phyloP scores from a whole-genome alignment of 306 rosid species.

The Clitoria ternatea region DNA sequence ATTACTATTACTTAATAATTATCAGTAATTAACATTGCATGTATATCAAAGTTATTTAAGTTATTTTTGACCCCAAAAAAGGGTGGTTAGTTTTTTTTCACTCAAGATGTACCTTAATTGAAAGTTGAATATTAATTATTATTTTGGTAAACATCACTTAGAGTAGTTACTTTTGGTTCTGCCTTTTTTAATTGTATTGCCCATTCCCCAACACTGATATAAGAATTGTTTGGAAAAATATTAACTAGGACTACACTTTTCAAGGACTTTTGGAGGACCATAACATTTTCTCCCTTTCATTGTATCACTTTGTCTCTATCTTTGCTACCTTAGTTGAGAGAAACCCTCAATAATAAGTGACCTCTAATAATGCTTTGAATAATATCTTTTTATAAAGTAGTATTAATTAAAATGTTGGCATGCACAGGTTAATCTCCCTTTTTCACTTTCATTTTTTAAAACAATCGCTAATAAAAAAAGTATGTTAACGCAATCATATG shows the following conservation, averaged over 20 bases:
- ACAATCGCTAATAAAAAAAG: neutral
- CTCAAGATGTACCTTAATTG: too few species aligned
- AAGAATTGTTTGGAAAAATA: neutral
- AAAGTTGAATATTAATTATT: too few species aligned
- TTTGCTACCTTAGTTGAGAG: slow-evolving; percentile 1
- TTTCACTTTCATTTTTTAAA: slow-evolving; percentile 1
- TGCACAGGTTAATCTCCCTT: slow-evolving; percentile 23
- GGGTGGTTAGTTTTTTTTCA: too few species aligned
- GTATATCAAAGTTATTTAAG: neutral
- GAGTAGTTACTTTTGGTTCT: too few species aligned
- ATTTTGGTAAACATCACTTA: too few species aligned
- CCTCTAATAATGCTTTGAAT: neutral
- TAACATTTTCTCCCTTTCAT: neutral
- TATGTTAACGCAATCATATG: neutral
- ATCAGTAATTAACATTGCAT: too few species aligned
- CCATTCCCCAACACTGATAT: neutral
- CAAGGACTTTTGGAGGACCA: neutral
- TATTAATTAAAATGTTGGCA: slow-evolving; percentile 7
- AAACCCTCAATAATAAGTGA: neutral
- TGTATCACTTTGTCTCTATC: slow-evolving; percentile 18
- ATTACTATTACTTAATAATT: neutral
- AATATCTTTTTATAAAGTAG: slow-evolving; percentile 18
- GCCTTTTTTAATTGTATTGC: too few species aligned
- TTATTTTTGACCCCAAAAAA: too few species aligned
- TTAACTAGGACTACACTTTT: slow-evolving; percentile 3